Conservation (phyloP, 179 eudicot species). For the Beta macrorhiza region DNA sequence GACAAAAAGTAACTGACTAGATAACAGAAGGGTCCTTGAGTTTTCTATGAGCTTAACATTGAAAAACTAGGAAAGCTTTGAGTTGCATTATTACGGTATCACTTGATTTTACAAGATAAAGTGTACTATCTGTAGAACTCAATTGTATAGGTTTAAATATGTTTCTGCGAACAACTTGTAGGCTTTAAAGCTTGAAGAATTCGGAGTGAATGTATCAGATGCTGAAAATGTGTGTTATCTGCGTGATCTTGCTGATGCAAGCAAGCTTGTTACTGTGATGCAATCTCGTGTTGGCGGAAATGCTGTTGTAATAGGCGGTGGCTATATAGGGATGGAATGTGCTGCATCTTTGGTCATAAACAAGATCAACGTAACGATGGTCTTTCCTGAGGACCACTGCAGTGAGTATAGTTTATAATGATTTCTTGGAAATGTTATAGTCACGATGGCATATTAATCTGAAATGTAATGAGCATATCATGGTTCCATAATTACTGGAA, state of each 20-base stretch:
- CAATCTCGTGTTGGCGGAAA: conserved; percentile 67
- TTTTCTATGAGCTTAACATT: conserved; percentile 5
- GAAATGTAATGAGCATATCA: neutral
- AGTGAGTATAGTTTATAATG: conserved; percentile 53
- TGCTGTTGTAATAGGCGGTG: conserved; percentile 97
- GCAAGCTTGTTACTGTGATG: conserved; percentile 69
- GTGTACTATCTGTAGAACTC: neutral
- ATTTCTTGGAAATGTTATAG: neutral
- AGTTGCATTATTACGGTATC: neutral
- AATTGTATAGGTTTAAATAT: conserved; percentile 20
- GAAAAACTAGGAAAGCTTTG: neutral
- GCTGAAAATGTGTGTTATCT: conserved; percentile 91
- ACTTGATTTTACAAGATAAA: neutral
- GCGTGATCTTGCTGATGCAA: conserved; percentile 89
- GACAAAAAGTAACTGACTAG: neutral
- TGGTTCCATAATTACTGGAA: neutral
- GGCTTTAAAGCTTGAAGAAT: conserved; percentile 99
- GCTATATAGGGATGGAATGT: conserved; percentile 99
- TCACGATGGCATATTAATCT: neutral
- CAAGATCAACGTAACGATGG: conserved; percentile 94
- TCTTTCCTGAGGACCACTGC: conserved; percentile 88
- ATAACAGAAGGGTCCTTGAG: neutral
- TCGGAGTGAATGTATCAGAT: conserved; percentile 81
- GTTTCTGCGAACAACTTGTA: conserved; percentile 32
- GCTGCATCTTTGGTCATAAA: conserved; percentile 94